phyloP scores from a whole-genome alignment of 441 rosid genomes.

The Arabidopsis hybrid region DNA sequence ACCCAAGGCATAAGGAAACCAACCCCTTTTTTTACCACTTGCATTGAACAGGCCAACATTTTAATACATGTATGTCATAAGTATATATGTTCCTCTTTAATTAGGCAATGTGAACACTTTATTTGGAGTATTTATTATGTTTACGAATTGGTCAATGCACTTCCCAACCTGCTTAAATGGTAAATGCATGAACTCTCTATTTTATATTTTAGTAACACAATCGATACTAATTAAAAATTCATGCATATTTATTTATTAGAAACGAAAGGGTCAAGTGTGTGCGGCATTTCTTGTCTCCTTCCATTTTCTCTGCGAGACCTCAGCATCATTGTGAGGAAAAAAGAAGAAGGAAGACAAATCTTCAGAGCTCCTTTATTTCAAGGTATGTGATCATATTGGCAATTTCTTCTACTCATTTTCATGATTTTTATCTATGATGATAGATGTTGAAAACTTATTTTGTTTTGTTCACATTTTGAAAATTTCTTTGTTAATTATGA shows the following conservation, averaged over 20 bases:
- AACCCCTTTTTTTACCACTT: no score
- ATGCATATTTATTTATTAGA: conserved; percentile 9
- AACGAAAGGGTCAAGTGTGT: conserved; percentile 32
- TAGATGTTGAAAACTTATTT: no score
- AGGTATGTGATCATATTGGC: conserved; percentile 30
- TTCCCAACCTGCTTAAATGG: conserved; percentile 30
- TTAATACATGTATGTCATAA: conserved; percentile 16
- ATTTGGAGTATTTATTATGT: conserved; percentile 2
- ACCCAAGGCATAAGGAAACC: no score
- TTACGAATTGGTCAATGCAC: conserved; percentile 30
- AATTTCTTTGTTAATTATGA: not conserved
- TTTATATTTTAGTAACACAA: conserved; percentile 21
- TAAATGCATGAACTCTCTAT: conserved; percentile 31
- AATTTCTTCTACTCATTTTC: not conserved
- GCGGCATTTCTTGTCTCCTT: conserved; percentile 28
- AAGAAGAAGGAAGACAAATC: not conserved
- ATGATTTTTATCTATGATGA: not conserved
- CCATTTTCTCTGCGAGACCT: conserved; percentile 29
- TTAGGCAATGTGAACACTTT: conserved; percentile 12
- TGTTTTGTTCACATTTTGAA: conserved; percentile 1
- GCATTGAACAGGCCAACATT: conserved; percentile 25
- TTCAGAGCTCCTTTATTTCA: conserved; percentile 12
- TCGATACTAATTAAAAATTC: conserved; percentile 12
- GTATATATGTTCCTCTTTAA: conserved; percentile 17
- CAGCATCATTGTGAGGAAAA: conserved; percentile 23